Percentiles rank a stretch among this genome's conserved stretches.
Evolutionary conservation across 305 asterid species (phyloP).

Genomic region (Fraxinus platypoda): DNA sequence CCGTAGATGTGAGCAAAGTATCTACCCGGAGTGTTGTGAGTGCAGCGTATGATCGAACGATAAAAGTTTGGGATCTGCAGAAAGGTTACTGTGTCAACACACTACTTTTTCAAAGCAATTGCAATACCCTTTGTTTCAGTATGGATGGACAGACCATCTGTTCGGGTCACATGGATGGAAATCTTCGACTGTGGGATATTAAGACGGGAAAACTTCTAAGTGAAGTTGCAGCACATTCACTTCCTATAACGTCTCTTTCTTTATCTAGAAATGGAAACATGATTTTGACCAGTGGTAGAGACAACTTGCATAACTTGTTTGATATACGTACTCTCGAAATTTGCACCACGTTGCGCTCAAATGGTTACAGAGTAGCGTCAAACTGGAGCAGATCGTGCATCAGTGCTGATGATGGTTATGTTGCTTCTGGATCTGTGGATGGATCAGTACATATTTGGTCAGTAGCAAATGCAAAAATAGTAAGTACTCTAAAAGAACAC

Average conservation of each 20-base stretch:
- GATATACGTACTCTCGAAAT: constrained; percentile 86
- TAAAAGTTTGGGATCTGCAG: constrained; percentile 92
- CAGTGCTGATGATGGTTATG: constrained; percentile 80
- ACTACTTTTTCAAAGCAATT: constrained; percentile 74
- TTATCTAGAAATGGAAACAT: constrained; percentile 69
- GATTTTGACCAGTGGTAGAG: constrained; percentile 90
- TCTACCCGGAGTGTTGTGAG: constrained; percentile 74
- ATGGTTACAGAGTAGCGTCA: constrained; percentile 67
- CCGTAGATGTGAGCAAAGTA: constrained; percentile 76
- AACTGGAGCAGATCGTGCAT: constrained; percentile 95
- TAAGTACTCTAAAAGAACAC: constrained; percentile 81
- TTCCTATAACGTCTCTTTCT: constrained; percentile 71
- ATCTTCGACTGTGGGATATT: constrained; percentile 82
- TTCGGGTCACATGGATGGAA: constrained; percentile 87
- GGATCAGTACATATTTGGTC: constrained; percentile 93
- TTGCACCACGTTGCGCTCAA: constrained; percentile 65
- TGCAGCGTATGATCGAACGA: constrained; percentile 90
- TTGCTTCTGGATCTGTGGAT: constrained; percentile 83
- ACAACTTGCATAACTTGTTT: constrained; percentile 77
- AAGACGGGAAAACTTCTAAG: constrained; percentile 77
- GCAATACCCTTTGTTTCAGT: constrained; percentile 77
- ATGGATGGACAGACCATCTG: constrained; percentile 77
- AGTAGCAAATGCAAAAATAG: constrained; percentile 51
- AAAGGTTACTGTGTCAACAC: constrained; percentile 81
- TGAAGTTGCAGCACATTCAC: constrained; percentile 91